Evolutionary conservation across 768 basidiomycete genomes (phyloP), one percentile per base, ranked within the genome.

Genomic region (Lentinula boryana): DNA sequence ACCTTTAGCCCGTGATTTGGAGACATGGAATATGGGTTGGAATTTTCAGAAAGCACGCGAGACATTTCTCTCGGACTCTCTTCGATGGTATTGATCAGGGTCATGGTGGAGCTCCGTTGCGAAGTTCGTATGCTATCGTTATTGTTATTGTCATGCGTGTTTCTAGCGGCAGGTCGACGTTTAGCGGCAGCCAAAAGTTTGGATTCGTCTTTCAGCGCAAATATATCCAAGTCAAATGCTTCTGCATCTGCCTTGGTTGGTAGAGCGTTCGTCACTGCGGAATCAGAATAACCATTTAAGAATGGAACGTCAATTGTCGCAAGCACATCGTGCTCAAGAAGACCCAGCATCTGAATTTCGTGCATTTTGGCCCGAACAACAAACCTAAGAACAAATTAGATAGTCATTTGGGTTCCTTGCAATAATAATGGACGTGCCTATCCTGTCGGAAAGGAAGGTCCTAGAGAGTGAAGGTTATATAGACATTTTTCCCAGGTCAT

Each of bases 321-420:
- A 21, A 93, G 84, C 33, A 97, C 88, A 66, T 96, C 94, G 65
- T 95, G 91, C 65, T 94, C 94, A 48, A 96, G 78, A 8, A 96
- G 76, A 5, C 95, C 95, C 1, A 97, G 82, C 91, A 93, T 95
- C 68, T 97, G 91, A 41, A 97, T 93, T 69, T 95, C 92, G 67
- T 94, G 92, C 93, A 97, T 96, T 75, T 93, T 92, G n/a, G 91
- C 94, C 33, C 96, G 85, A 5, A 93, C 89, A 27, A 98, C 79
- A 69, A 98, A 98, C 62, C 96, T 95, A 65, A 65, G 54, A 48
- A 16, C 16, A 50, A 12, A n/a, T 16, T 27, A 33, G 51, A 33
- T 16, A 18, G 12, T 55, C 36, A 23, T 35, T 15, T 51, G 2
- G 21, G 49, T 18, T 15, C 31, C 38, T 23, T 38, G 32, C 35